Base-by-base conservation (phyloP, 2,329 filamentous ascomycete species). In the Paracoccidioides brasiliensis region DNA sequence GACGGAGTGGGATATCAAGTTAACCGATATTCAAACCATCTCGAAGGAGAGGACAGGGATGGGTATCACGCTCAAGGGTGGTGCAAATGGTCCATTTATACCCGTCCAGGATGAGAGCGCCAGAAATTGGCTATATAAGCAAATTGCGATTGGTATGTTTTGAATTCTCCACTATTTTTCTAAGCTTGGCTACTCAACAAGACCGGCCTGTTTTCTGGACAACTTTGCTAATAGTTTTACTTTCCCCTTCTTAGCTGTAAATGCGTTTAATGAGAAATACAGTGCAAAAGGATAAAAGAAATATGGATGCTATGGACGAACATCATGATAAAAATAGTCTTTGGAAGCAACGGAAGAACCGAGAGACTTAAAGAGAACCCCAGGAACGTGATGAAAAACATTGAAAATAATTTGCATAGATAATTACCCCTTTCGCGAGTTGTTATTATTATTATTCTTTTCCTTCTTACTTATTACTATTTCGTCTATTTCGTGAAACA, bases 21-120 rank as follows among this genome's bases (percentile, higher is more conserved):
- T 98, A 61, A 96, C 93, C 67, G 93, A 98, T 68, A 83, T 98
- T 22, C 90, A 97, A 76, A 97, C 90, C 0, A 97, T 98, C 61
- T 87, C 85, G 48, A 98, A 97, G 75, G 94, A 98, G 77, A 78
- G 93, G 53, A 98, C 93, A 0, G 94, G 93, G 0, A 83, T 98
- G 72, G 90, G 88, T 62, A 81, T 98, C 59, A 85, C 87, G 49
- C 74, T 97, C 61, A 86, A 95, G 62, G 91, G 90, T 9, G 91
- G 90, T 3, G 88, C 85, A 2, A 95, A 95, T 67, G 93, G 93
- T 0, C 93, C 93, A 2, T 98, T 97, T 66, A 84, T 98, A 5
- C 93, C 93, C 0, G 86, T 97, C 5, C 85, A 83, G n/a, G 90
- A 95, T 64, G 91, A 96, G 70, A 87, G 84, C 57, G 76, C 75